Evolutionary conservation across 768 basidiomycete genomes (phyloP), one percentile per base, ranked within the genome.

Genomic region (Rossbeevera mucosa): DNA sequence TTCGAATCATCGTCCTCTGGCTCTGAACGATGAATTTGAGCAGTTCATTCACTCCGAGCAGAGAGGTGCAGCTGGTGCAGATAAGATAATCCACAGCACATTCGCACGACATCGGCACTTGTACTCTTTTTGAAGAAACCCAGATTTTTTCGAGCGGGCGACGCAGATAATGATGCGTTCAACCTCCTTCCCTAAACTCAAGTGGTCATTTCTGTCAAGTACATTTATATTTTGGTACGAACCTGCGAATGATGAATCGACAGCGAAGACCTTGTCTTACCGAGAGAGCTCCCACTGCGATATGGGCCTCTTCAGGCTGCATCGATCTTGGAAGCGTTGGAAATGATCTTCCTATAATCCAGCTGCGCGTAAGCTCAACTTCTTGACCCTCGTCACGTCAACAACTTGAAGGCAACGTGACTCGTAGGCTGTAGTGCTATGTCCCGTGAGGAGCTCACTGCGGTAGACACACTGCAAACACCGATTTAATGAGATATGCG

Each of bases 171-270:
- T 77, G 48, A 91, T 82, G 41, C 78, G 76, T 44, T 91, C 82
- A 49, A 83, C 84, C 64, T 92, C 91, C 72, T 91, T 92, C 36
- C 90, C 90, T 91, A 52, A 4, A 7, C 21, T 18, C 3, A 7
- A 42, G 21, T 8, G 22, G 59, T 68, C 49, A 68, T 31, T 8
- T 46, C 26, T 41, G 43, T 47, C 20, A 52, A 45, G 26, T 54
- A 49, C 22, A 3, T 21, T 22, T 31, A 25, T 49, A n/a, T 14
- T 56, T 42, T 30, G 22, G n/a, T 29, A 56, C 66, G 20, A 53
- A 88, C 89, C 88, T 81, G 89, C 88, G 61, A 89, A 90, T 81
- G 88, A 90, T 4, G 83, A 80, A 63, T 90, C 88, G 9, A 90
- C 80, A 57, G 86, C 88, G 71, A 86, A 89, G 26, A 80, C 80